Base-by-base conservation (phyloP, 495 filamentous ascomycete species). In the Penicillium arizonense region DNA sequence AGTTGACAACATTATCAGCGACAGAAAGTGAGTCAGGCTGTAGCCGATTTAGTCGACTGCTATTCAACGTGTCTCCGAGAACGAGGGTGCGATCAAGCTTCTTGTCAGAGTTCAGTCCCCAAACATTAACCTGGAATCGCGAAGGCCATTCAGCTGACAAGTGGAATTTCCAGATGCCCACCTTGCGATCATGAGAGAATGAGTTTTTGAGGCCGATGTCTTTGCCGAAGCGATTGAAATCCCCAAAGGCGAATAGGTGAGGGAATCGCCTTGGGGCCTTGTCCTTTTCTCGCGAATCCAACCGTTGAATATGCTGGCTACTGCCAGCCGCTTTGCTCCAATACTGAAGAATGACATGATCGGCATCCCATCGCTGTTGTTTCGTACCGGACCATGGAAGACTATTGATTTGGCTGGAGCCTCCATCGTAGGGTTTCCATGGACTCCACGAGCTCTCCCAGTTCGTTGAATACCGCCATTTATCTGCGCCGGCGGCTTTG, bases 311-410 rank as follows among this genome's bases (percentile, higher is more conserved):
- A 52, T 87, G 83, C 52, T 77, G 73, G 53, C 82, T 86, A 55
- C 84, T 87, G 0, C 84, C 86, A n/a, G 82, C 75, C 36, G 77
- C 70, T 35, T 75, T 74, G 62, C 79, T 86, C 80, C 77, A 89
- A 69, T 89, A 89, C 57, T 88, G 83, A 32, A 86, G 79, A 7
- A 77, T 74, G 3, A 88, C 69, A 60, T 89, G 86, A 26, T 86
- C 77, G 30, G 83, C 86, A 5, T 74, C 46, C 86, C 86, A 89
- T 9, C 66, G 69, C 62, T 89, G 86, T 12, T 70, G 61, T 26
- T 80, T 73, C 0, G 83, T 85, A 12, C 86, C 86, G 4, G 72
- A 69, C 86, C 86, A 89, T 5, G 67, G 47, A 49, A 78, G 68
- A 16, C 54, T 57, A 5, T 69, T 53, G 14, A 82, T 63, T 1